These are phyloP conservation scores for Pharus latifolius DNA, from an alignment of 176 grass and related monocot genomes.

Conservation along the genomic window DNA sequence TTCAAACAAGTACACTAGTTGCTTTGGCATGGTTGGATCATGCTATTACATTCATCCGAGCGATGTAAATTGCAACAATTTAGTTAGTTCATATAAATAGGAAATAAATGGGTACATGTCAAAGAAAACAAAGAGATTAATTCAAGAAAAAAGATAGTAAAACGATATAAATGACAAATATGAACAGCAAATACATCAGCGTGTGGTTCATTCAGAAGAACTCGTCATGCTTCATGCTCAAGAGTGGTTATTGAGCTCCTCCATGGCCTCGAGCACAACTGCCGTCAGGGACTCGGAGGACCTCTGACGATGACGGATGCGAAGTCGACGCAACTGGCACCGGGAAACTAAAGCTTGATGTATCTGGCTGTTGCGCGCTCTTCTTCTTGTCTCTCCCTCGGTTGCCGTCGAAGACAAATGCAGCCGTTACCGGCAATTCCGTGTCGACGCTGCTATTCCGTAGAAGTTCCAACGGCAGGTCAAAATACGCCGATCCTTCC, in stretches of 20 bases:
- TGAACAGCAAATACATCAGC: neutral
- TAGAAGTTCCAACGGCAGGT: constrained; percentile 39
- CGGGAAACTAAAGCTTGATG: constrained; percentile 34
- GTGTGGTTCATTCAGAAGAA: neutral
- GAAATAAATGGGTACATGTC: neutral
- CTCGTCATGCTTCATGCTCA: neutral
- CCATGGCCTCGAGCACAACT: neutral
- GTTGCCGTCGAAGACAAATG: constrained; percentile 40
- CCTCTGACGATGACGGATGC: neutral
- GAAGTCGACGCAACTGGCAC: constrained; percentile 24
- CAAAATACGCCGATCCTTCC: constrained; percentile 39
- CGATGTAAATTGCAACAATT: neutral
- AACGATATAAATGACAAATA: neutral
- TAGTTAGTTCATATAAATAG: neutral
- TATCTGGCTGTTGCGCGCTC: constrained; percentile 21
- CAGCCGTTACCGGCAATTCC: constrained; percentile 37
- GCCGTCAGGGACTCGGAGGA: neutral
- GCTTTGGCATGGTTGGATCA: no score
- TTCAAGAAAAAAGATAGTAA: neutral
- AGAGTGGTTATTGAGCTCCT: neutral
- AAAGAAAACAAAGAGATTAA: neutral
- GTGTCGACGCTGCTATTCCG: constrained; percentile 35
- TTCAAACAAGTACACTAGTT: no score
- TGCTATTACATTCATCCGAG: no score
- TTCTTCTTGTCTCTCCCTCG: neutral